Base-by-base conservation (phyloP, 148 eudicot genomes). In the Mesembryanthemum crystallinum region DNA sequence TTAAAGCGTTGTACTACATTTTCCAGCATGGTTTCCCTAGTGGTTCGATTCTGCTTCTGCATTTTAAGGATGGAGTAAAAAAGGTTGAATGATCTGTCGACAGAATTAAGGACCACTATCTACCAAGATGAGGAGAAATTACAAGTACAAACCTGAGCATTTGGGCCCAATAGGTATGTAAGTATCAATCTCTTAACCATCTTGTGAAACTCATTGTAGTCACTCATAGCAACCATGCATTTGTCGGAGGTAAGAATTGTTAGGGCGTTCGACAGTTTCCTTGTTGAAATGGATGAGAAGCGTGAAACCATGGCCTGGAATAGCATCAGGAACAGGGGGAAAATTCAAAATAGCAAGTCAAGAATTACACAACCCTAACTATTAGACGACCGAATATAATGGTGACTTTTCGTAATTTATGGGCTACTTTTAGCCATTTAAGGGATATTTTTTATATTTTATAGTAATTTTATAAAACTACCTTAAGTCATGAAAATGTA, bases 161-260 rank as follows among this genome's bases (percentile, higher is more conserved):
- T 86, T 57, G 97, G 75, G 43, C 98, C 96, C 73, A 94, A 84
- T 32, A 88, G 80, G 73, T 82, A 73, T 21, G 87, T 77, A 66
- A 94, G 81, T 69, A 90, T 62, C 64, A 86, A 76, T 64, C 77
- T 76, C 80, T 94, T 94, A 3, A 77, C 86, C 17, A 84, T 84
- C 83, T 90, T 92, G 79, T 95, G 92, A 78, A 88, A 89, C 3
- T 92, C 98, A 64, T 87, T 82, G 59, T 89, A 94, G 86, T 95
- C 98, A 80, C 97, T 90, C 63, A 81, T 89, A 35, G 98, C 98
- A 72, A 92, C 94, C 86, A 95, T 87, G 78, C 83, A 82, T 78
- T 95, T 95, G 71, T 92, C 89, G 74, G 69, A 30, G 45, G 96
- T 87, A 67, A 95, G 97, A 54, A 89, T 89, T 66, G 76, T 83